Base-by-base conservation (phyloP, 78 protist species). In the Emiliania huxleyi region DNA sequence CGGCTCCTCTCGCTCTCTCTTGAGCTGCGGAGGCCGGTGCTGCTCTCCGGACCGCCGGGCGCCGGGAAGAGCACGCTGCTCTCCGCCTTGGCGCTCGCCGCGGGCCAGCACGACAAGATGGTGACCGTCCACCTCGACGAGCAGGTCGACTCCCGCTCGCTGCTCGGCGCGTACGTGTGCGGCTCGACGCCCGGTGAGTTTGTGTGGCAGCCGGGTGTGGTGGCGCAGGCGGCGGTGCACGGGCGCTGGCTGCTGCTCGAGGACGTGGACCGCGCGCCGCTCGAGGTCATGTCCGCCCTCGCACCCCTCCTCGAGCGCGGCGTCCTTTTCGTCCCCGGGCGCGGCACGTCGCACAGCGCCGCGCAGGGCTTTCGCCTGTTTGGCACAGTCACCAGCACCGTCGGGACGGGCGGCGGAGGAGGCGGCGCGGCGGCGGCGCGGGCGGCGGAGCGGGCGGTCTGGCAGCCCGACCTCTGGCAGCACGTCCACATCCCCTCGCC, bases 191-290 rank as follows among this genome's bases (percentile, higher is more conserved):
- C 99, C 0, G 99, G 99, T 26, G 98, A 97, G 92, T 99, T 99
- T 87, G 79, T 55, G 3, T 98, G 99, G 99, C 98, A 96, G 92
- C 89, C 95, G 38, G 93, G 95, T n/a, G 93, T 43, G 40, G 8
- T 93, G 89, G 73, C 92, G 45, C 90, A 90, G 49, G 94, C 95
- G 33, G 95, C 71, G 49, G 62, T 3, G 62, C 2, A 56, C 71
- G 98, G 98, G 38, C 62, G 94, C 23, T 99, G 99, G 99, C 91
- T 99, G 0, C 52, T 98, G 40, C 89, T 99, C n/a, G 99, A 98
- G 40, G 99, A 99, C 90, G 91, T 98, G 42, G 97, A 4, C 75
- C 77, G 43, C 92, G 97, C 29, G 96, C 98, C 33, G 91, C 94
- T 37, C 91, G 99, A 83, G 96, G 98, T 48, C 29, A 22, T 44